Base-by-base conservation (phyloP, 1,284 basidiomycete species). In the Ganoderma leucocontextum region DNA sequence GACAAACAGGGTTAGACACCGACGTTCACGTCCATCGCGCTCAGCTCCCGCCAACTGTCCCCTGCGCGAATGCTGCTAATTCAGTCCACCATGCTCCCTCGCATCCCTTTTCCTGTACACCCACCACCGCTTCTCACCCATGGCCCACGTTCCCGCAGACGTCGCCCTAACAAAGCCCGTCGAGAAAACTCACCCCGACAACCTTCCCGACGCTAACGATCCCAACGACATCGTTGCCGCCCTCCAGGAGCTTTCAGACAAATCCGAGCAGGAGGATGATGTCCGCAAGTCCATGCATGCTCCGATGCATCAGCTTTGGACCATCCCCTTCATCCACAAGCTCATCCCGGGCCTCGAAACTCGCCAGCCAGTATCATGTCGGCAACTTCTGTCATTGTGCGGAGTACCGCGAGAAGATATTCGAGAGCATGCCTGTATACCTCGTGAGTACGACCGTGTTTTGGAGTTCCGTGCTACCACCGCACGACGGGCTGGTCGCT, bases 351-450 rank as follows among this genome's bases (percentile, higher is more conserved):
- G 87, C 29, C 79, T 90, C 52, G 83, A 81, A 82, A 64, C 77
- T 89, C 41, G 88, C 87, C 1, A 75, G 77, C 4, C 79, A 82
- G 33, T 86, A 86, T 69, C 89, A 91, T 66, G 80, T 86, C 58
- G 91, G 91, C 4, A 93, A 93, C 78, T 93, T 82, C 76, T n/a
- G 90, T 93, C 35, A 79, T 87, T 36, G 83, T 91, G 57, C 83
- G 93, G 22, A 79, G 80, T 9, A 86, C 88, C 0, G 86, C 2
- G 83, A 89, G 77, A 84, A 85, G 75, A 83, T 91, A 72, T 94
- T 94, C 70, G 94, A 95, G 80, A 87, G 86, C 64, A 95, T 95
- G 93, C 92, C 92, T 0, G 84, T 95, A 42, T 95, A 93, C 86
- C 88, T 19, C 82, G 80, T 85, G 66, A 63, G 78, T 65, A 6